Evolutionary conservation across 2,329 filamentous ascomycete species (phyloP).

Genomic region (Pyrenophora teres): DNA sequence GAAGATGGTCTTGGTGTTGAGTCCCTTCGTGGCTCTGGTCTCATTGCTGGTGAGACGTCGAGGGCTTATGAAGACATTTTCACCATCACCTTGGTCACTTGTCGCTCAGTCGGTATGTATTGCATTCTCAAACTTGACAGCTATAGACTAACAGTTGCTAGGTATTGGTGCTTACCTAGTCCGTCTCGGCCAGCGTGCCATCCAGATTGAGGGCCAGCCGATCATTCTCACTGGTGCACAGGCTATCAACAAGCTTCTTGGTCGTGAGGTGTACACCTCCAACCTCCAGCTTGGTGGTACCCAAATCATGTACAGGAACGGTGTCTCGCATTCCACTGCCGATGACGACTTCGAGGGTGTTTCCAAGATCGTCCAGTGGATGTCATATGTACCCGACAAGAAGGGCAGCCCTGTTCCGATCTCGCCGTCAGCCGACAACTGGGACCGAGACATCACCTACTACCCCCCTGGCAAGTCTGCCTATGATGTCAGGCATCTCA

Average conservation of each 20-base stretch:
- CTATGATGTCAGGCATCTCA: constrained; percentile 94
- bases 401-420: constrained; percentile 93
- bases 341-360: constrained; percentile 98
- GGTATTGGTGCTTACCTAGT: constrained; percentile 98
- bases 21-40: constrained; percentile 93
- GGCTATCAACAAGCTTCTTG: constrained; percentile 96
- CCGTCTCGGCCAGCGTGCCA: constrained; percentile 95
- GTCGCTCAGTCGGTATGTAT: constrained; percentile 83
- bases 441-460: constrained; percentile 92
- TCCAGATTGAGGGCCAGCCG: constrained; percentile 97
- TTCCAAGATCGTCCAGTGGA: constrained; percentile 96
- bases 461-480: constrained; percentile 78
- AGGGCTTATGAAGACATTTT: constrained; percentile 99
- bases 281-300: constrained; percentile 99
- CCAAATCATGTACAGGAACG: constrained; percentile 99
- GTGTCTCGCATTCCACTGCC: constrained; percentile 98
- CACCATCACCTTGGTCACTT: constrained; percentile 95
- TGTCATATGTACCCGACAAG: constrained; percentile 96
- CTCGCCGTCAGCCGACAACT: constrained; percentile 79
- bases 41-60: constrained; percentile 97
- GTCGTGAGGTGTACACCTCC: constrained; percentile 97
- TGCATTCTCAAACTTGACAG: no score
- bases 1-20: constrained; percentile 98
- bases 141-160: constrained; percentile 48
- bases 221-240: constrained; percentile 98